These are phyloP conservation scores for Magnolia kwangsiensis DNA, from an alignment of 164 flowering plant genomes.

Conservation along the genomic window DNA sequence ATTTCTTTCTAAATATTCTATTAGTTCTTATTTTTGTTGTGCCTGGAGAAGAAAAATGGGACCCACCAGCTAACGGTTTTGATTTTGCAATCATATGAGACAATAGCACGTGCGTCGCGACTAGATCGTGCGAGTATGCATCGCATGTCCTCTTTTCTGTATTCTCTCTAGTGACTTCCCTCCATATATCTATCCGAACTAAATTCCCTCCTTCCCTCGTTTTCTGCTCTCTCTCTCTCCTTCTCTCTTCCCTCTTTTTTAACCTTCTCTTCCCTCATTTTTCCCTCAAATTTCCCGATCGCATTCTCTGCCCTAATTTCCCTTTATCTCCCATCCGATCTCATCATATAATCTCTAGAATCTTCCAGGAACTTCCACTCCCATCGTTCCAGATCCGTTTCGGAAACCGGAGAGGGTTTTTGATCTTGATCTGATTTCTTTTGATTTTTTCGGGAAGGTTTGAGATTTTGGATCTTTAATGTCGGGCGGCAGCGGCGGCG, in stretches of 20 bases:
- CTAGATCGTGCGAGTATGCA: background rate
- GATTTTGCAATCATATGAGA: background rate
- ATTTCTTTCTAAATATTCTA: no score
- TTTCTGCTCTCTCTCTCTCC: slow-evolving; percentile 36
- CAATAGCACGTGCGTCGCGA: background rate
- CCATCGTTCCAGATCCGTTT: background rate
- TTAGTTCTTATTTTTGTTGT: no score
- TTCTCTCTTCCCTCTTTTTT: slow-evolving; percentile 19
- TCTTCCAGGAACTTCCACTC: slow-evolving; percentile 6
- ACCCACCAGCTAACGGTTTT: background rate
- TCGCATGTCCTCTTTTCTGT: background rate
- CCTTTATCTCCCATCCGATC: background rate
- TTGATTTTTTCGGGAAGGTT: background rate
- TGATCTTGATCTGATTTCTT: background rate
- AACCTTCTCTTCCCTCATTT: slow-evolving; percentile 11
- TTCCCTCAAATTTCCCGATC: background rate
- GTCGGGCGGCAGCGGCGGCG: slow-evolving; percentile 42
- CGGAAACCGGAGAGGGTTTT: slow-evolving; percentile 12
- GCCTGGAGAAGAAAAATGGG: background rate
- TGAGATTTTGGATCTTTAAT: slow-evolving; percentile 22
- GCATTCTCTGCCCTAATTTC: background rate
- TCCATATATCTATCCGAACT: slow-evolving; percentile 87
- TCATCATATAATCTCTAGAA: background rate
- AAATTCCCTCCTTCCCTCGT: slow-evolving; percentile 83
- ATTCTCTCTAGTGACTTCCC: slow-evolving; percentile 51